Conservation (phyloP, 164 flowering plant species). For the Aristolochia contorta region DNA sequence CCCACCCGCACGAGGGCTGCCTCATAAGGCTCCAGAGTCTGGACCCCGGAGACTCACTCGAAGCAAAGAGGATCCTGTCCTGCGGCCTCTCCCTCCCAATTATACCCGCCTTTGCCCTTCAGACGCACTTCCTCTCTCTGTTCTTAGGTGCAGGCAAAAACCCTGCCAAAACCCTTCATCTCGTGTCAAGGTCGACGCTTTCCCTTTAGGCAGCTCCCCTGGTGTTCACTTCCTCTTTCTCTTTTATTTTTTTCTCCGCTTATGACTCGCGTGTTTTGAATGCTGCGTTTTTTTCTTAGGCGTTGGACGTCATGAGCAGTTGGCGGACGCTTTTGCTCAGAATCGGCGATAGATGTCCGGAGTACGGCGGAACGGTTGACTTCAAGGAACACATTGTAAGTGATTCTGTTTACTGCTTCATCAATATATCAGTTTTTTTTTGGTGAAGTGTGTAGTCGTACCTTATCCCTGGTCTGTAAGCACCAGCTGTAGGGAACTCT, state of each 20-base stretch:
- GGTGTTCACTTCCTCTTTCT: not conserved
- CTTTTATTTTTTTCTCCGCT: not conserved
- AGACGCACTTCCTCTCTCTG: not conserved
- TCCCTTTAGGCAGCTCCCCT: not conserved
- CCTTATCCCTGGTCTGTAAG: not conserved
- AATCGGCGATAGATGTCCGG: slow-evolving; percentile 84
- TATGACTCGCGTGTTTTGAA: not conserved
- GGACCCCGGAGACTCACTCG: not conserved
- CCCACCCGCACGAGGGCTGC: not conserved
- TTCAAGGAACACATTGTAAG: slow-evolving; percentile 88
- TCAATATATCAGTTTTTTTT: not conserved
- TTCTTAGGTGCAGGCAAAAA: not conserved
- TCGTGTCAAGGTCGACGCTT: not conserved
- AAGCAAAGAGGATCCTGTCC: too few species aligned
- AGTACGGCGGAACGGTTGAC: slow-evolving; percentile 59
- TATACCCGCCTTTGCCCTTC: too few species aligned
- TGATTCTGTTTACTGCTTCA: slow-evolving; percentile 9
- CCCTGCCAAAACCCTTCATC: not conserved
- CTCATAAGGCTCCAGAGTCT: not conserved
- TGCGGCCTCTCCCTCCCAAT: not conserved
- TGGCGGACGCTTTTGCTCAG: slow-evolving; percentile 72
- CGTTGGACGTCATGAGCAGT: slow-evolving; percentile 34
- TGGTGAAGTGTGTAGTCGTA: not conserved
- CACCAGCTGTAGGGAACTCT: not conserved
- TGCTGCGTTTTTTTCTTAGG: too few species aligned